Evolutionary conservation across 805 yeast species (phyloP), one percentile per base, ranked within the genome.

Genomic region (Lachancea lanzarotensis): DNA sequence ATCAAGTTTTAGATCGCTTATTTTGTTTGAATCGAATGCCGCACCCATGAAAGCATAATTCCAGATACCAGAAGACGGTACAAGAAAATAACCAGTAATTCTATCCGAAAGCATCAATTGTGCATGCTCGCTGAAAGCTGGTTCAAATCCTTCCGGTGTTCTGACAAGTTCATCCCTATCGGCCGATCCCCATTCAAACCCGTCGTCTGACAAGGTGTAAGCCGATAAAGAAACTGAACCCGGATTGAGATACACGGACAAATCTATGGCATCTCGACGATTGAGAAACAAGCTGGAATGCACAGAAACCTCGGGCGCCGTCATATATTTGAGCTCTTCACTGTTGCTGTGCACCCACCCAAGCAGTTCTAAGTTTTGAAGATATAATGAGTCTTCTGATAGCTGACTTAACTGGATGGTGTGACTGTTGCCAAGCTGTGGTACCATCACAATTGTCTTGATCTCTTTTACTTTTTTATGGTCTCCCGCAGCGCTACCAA

Each of bases 291-390:
- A 47, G 20, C 69, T 58, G 5, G 72, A 50, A 45, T 81, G 84
- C 0, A 79, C 74, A 2, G 84, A 73, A 13, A 87, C 76, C 52
- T 91, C 97, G 30, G 73, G 66, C 0, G 96, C 80, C 5, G 84
- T 69, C 68, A 90, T 74, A 42, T 72, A 70, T 40, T 76, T 75
- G 5, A 73, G 52, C 32, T 85, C 95, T 16, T 76, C 77, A 1
- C 83, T 73, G 60, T 83, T 88, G 0, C 97, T 86, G 60, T 91
- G 97, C n/a, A 93, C 75, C 95, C 96, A 86, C 1, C 98, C 98
- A 15, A 93, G 63, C 4, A 93, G 76, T 56, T 88, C 90, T 30
- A 87, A 62, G 1, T 77, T 84, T n/a, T 72, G 69, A 10, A 75
- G 54, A 38, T 67, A 68, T 17, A 67, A 66, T 19, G 50, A 45